A percentile compares a stretch with the other conserved stretches of the same genome.
phyloP scores from a whole-genome alignment of 2,329 filamentous ascomycete species.

The Hysterium pulicare region DNA sequence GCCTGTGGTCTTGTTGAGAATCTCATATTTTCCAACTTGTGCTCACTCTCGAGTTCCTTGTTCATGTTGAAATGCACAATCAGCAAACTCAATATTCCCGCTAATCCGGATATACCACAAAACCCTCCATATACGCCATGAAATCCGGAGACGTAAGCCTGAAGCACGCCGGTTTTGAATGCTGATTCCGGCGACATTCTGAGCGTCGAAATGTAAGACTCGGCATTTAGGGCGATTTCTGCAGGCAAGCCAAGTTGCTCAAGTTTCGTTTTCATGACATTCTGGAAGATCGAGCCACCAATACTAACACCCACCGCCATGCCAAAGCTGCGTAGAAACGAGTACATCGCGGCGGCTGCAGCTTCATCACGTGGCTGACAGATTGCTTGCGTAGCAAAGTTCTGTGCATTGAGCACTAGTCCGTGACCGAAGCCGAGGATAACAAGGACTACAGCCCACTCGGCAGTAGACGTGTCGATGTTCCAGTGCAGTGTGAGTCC shows the following conservation, averaged over 20 bases:
- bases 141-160: too few species aligned
- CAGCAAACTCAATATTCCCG: too few species aligned
- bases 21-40: too few species aligned
- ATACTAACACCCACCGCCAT: constrained; percentile 44
- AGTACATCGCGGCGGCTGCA: constrained; percentile 38
- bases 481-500: constrained; percentile 40
- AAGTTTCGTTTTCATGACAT: constrained; percentile 33
- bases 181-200: too few species aligned
- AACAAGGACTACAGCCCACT: constrained; percentile 38
- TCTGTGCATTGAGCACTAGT: constrained; percentile 39
- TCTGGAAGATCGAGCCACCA: constrained; percentile 37
- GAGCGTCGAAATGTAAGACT: constrained; percentile 25
- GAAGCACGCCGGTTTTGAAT: too few species aligned
- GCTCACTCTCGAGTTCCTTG: too few species aligned
- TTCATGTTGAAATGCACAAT: too few species aligned
- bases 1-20: too few species aligned
- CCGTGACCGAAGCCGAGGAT: constrained; percentile 43
- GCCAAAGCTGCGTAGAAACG: constrained; percentile 40
- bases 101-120: too few species aligned
- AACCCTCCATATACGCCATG: too few species aligned
- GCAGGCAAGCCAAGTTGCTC: constrained; percentile 14
- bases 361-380: constrained; percentile 28
- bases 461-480: constrained; percentile 26
- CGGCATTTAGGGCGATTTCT: constrained; percentile 26
- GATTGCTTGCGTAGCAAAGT: constrained; percentile 40